Base-by-base conservation (phyloP, 140 eudicot genomes). In the Stevia rebaudiana region DNA sequence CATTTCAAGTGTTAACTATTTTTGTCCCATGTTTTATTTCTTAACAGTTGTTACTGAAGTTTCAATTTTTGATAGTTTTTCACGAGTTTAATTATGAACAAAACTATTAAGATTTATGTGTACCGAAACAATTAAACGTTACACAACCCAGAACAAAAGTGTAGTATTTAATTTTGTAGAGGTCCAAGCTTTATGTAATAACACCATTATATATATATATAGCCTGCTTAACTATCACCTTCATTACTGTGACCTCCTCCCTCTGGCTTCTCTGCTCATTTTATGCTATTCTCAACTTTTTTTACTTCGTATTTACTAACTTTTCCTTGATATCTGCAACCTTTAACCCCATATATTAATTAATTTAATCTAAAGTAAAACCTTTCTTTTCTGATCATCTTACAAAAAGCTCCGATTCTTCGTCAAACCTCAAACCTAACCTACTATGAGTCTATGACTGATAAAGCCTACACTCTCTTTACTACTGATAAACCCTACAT, bases 381-480 rank as follows among this genome's bases (percentile, higher is more conserved):
- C 61, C 49, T 54, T 63, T 53, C 49, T 68, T 77, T 49, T 54
- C 77, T 72, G 54, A 11, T 37, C 58, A 70, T 39, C 50, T 63
- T 54, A 54, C 51, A 64, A 44, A 63, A 72, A 72, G 50, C 60
- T 55, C 63, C 76, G 11, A 24, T 50, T 77, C 24, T 53, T 77
- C 61, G 60, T 67, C 77, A 70, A 77, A 71, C 74, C 80, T 70
- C 73, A 70, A 52, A 60, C 68, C 78, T 65, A 81, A 69, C 76
- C 75, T 73, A 61, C 76, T 24, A 22, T 61, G 44, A 57, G 19
- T 57, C 78, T 73, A 65, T 53, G 47, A 36, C 62, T 25, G 52
- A 54, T 43, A 78, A 74, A 81, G 79, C 78, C 82, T 81, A 81
- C 48, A 55, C 47, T 35, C 64, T 48, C 65, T 68, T 59, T 52